Conservation (phyloP, 306 rosid genomes). For the Urtica urens region DNA sequence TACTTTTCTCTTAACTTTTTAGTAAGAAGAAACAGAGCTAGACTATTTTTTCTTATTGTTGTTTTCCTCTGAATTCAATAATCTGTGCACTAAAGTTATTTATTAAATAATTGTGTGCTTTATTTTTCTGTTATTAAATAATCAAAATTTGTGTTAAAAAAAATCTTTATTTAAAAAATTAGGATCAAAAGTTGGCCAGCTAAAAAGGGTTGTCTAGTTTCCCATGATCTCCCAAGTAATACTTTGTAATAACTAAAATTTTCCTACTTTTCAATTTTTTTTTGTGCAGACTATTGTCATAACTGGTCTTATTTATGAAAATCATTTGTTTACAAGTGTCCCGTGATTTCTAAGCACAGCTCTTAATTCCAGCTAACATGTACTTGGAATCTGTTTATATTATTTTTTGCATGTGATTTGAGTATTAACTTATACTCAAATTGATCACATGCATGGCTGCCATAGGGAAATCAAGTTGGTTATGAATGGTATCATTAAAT, state of each 20-base stretch:
- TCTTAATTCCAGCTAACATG: too few species aligned
- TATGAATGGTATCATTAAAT: not conserved
- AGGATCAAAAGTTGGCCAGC: too few species aligned
- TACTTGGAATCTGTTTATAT: not conserved
- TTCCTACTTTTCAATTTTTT: too few species aligned
- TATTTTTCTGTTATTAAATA: not conserved
- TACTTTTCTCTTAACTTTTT: not conserved
- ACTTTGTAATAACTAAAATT: too few species aligned
- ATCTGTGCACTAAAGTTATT: not conserved
- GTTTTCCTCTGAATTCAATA: not conserved
- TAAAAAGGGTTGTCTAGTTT: too few species aligned
- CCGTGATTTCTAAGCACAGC: too few species aligned
- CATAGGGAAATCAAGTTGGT: slow-evolving; percentile 1
- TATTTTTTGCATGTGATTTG: not conserved
- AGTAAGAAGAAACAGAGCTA: not conserved
- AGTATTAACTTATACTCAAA: not conserved
- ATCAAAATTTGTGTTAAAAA: too few species aligned
- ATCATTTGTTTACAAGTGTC: too few species aligned
- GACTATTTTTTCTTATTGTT: not conserved
- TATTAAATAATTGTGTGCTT: not conserved
- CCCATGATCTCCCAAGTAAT: too few species aligned
- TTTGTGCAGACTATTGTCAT: too few species aligned
- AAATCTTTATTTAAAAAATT: too few species aligned
- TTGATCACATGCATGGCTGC: slow-evolving; percentile 1
- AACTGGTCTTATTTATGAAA: too few species aligned